Conservation (phyloP, 257 asterid genomes). For the Nicotiana paniculata region DNA sequence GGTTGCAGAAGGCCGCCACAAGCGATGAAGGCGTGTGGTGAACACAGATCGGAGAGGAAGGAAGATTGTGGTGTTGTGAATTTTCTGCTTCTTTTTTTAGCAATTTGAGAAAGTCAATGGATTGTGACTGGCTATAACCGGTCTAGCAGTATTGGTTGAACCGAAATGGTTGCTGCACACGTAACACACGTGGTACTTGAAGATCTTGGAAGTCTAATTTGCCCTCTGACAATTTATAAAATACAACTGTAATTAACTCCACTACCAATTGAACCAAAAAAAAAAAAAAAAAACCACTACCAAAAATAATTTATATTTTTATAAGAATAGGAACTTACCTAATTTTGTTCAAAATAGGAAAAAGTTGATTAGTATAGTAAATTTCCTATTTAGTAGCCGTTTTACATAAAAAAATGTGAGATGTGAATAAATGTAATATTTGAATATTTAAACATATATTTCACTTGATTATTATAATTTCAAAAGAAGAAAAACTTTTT, state of each 20-base stretch:
- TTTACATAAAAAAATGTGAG: too few relatives aligned
- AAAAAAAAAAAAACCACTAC: neutral
- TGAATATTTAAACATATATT: too few relatives aligned
- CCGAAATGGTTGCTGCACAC: neutral
- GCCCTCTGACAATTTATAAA: neutral
- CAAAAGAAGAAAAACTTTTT: too few relatives aligned
- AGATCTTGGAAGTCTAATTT: neutral
- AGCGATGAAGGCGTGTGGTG: constrained; percentile 17
- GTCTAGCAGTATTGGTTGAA: neutral
- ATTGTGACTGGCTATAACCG: constrained; percentile 4
- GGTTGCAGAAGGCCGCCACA: neutral
- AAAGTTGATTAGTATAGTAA: neutral
- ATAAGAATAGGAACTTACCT: neutral
- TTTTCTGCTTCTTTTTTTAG: neutral
- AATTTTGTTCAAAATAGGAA: neutral
- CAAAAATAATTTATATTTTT: neutral
- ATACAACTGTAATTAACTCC: neutral
- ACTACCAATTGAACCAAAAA: neutral
- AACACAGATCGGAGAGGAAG: constrained; percentile 12
- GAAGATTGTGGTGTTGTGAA: neutral
- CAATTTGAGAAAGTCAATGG: neutral
- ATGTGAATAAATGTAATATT: too few relatives aligned
- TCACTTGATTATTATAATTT: too few relatives aligned
- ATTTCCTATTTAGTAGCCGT: too few relatives aligned
- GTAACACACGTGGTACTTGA: neutral